Conservation (phyloP, 2,329 filamentous ascomycete genomes). For the Fusarium neocosmosporiellum region DNA sequence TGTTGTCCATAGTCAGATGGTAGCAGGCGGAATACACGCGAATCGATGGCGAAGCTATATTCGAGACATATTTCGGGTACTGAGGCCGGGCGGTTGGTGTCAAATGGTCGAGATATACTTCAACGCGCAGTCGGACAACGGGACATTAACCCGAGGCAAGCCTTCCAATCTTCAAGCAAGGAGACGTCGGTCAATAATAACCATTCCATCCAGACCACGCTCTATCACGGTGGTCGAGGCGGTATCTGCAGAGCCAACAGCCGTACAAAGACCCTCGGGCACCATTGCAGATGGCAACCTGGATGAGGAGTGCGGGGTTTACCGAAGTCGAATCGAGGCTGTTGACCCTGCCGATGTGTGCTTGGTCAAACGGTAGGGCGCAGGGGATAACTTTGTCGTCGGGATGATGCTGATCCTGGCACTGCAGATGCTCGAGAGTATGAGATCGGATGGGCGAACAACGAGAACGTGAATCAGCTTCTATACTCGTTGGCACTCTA, state of each 20-base stretch:
- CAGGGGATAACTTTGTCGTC: background rate
- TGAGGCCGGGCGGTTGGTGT: slow-evolving; percentile 83
- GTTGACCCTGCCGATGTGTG: slow-evolving; percentile 75
- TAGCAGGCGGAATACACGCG: slow-evolving; percentile 77
- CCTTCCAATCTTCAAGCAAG: background rate
- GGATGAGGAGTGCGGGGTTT: slow-evolving; percentile 73
- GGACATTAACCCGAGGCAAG: slow-evolving; percentile 74
- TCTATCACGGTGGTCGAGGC: slow-evolving; percentile 74
- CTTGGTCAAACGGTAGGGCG: slow-evolving; percentile 72
- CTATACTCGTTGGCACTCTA: slow-evolving; percentile 67
- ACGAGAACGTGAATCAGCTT: slow-evolving; percentile 64
- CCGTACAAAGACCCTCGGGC: slow-evolving; percentile 74
- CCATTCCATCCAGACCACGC: slow-evolving; percentile 64
- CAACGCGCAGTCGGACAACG: slow-evolving; percentile 87
- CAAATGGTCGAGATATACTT: slow-evolving; percentile 91
- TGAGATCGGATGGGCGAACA: slow-evolving; percentile 65
- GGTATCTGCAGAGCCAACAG: slow-evolving; percentile 71
- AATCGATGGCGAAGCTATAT: slow-evolving; percentile 81
- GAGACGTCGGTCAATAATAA: slow-evolving; percentile 13
- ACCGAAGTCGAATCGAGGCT: slow-evolving; percentile 74
- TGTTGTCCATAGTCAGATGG: slow-evolving; percentile 81
- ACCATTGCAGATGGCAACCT: slow-evolving; percentile 67
- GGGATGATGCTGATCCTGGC: slow-evolving; percentile 5
- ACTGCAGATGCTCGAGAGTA: slow-evolving; percentile 60
- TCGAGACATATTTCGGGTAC: slow-evolving; percentile 76